These are phyloP conservation scores for Quercus lobata DNA, from an alignment of 331 rosid species.

Conservation along the genomic window DNA sequence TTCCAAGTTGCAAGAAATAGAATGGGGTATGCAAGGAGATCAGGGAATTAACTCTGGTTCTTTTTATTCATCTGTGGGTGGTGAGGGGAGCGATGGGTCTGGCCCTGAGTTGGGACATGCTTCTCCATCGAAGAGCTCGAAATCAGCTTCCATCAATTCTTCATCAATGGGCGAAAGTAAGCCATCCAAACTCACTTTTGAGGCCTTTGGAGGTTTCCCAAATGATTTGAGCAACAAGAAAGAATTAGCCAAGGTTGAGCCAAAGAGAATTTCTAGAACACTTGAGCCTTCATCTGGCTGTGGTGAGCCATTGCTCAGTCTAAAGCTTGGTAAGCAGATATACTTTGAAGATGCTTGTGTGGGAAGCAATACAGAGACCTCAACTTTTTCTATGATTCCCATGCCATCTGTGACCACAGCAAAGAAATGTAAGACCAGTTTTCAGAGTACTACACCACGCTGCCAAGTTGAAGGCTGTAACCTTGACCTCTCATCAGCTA, in stretches of 20 bases:
- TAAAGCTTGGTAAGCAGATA: conserved; percentile 84
- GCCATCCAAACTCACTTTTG: conserved; percentile 48
- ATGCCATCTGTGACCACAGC: conserved; percentile 23
- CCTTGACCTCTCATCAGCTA: conserved; percentile 70
- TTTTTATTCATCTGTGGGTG: conserved; percentile 47
- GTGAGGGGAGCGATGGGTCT: conserved; percentile 41
- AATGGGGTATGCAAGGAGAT: conserved; percentile 49
- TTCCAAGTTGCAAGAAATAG: conserved; percentile 40
- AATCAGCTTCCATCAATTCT: conserved; percentile 72
- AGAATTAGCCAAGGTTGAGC: conserved; percentile 41
- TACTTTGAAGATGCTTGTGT: conserved; percentile 66
- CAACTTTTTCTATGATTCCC: conserved; percentile 34
- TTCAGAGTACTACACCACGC: conserved; percentile 35
- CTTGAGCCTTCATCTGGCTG: conserved; percentile 58
- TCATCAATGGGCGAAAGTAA: conserved; percentile 70
- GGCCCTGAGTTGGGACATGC: conserved; percentile 45
- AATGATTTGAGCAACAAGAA: conserved; percentile 46
- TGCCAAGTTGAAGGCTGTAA: conserved; percentile 96
- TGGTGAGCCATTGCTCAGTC: conserved; percentile 73
- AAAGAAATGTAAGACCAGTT: conserved; percentile 46
- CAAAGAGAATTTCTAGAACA: conserved; percentile 35
- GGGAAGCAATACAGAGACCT: conserved; percentile 44
- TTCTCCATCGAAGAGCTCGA: conserved; percentile 58
- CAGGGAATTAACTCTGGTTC: conserved; percentile 49
- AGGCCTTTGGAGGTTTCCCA: conserved; percentile 43